These are phyloP conservation scores for Colletotrichum neosansevieriae DNA, from an alignment of 2,329 filamentous ascomycete genomes.

Conservation along the genomic window DNA sequence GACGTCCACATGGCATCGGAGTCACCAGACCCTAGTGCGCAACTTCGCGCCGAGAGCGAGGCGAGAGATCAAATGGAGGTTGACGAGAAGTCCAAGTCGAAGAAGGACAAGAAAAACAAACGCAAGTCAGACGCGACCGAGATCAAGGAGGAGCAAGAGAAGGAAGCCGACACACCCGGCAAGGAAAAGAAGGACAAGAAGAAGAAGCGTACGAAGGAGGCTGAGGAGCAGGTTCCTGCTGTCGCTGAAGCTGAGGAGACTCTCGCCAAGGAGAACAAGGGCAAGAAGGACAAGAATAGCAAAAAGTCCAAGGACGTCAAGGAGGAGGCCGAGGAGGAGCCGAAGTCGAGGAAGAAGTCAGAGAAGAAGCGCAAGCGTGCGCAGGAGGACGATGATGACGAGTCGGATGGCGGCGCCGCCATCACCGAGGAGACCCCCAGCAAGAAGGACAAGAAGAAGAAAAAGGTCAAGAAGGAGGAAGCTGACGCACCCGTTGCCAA, in stretches of 20 bases:
- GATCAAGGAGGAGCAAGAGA: conserved; percentile 38
- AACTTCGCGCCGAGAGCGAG: conserved; percentile 40
- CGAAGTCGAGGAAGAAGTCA: conserved; percentile 43
- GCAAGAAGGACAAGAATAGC: conserved; percentile 42
- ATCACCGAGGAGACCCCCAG: conserved; percentile 43
- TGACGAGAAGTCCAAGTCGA: conserved; percentile 41
- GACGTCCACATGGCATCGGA: conserved; percentile 44
- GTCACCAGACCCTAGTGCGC: conserved; percentile 37
- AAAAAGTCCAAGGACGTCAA: conserved; percentile 39
- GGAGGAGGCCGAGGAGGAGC: conserved; percentile 27
- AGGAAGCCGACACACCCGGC: conserved; percentile 33
- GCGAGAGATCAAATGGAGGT: conserved; percentile 46
- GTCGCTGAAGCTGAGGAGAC: conserved; percentile 40
- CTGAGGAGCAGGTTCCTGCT: conserved; percentile 6
- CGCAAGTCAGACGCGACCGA: no score
- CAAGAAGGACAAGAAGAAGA: conserved; percentile 46
- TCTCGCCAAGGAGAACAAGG: conserved; percentile 41
- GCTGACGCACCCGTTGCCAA: conserved; percentile 41
- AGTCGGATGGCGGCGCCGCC: conserved; percentile 38
- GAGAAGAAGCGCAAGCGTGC: conserved; percentile 45
- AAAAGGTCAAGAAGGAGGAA: conserved; percentile 44
- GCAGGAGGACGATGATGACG: conserved; percentile 38
- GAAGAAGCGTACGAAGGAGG: conserved; percentile 45
- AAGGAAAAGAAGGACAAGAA: conserved; percentile 40
- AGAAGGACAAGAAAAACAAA: conserved; percentile 27